phyloP scores from a whole-genome alignment of 257 asterid genomes.

The Voacanga thouarsii region DNA sequence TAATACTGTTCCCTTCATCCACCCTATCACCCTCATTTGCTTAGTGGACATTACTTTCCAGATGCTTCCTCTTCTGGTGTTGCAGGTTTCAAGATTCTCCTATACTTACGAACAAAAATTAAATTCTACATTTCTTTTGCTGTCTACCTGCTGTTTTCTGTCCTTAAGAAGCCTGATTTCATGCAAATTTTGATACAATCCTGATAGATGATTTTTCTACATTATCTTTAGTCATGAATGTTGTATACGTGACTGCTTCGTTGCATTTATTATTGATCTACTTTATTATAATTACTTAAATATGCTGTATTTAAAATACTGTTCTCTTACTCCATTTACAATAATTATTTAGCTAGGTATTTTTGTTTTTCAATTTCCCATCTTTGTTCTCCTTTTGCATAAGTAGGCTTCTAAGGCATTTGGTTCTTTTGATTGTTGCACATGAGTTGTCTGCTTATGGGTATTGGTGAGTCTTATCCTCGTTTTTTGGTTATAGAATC shows the following conservation, averaged over 20 bases:
- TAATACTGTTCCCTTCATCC: constrained; percentile 87
- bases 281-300: no score
- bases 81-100: constrained; percentile 88
- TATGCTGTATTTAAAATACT: neutral
- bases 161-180: neutral
- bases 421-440: constrained; percentile 1
- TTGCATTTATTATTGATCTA: neutral
- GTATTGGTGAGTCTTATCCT: neutral
- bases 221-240: constrained; percentile 2
- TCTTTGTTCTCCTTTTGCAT: neutral
- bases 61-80: constrained; percentile 98
- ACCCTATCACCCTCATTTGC: constrained; percentile 87
- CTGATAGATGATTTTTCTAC: neutral
- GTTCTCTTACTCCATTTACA: neutral
- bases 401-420: neutral
- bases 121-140: neutral
- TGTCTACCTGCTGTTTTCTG: constrained; percentile 8
- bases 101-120: constrained; percentile 2
- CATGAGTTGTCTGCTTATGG: neutral
- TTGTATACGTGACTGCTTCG: neutral
- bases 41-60: constrained; percentile 88
- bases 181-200: neutral
- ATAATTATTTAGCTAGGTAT: neutral
- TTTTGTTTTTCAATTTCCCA: neutral
- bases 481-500: neutral